Conservation (phyloP, 441 rosid species). For the Sinapis alba region DNA sequence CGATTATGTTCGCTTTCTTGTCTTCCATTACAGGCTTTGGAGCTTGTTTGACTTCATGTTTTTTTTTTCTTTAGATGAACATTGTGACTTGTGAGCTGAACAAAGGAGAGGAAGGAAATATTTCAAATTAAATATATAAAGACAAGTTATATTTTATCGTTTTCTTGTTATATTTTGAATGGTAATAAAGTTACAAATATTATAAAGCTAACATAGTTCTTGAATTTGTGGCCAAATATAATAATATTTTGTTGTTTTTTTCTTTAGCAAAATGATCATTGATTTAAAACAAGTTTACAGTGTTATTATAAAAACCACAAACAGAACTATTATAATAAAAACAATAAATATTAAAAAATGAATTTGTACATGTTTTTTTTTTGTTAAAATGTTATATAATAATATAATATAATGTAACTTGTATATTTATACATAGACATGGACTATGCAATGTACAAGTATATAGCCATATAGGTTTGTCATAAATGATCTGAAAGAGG, state of each 20-base stretch:
- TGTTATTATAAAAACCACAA: not conserved
- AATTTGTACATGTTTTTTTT: not conserved
- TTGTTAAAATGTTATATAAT: not conserved
- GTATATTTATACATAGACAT: not conserved
- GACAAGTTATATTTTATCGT: not conserved
- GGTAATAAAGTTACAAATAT: too few relatives aligned
- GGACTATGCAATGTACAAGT: not conserved
- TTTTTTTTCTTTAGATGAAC: conserved; percentile 11
- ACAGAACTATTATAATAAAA: not conserved
- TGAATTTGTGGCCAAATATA: not conserved
- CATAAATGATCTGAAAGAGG: not conserved
- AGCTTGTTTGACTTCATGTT: conserved; percentile 31
- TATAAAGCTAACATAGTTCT: not conserved
- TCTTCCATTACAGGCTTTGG: conserved; percentile 64
- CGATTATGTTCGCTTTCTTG: conserved; percentile 58
- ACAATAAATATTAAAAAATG: not conserved
- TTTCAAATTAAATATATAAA: not conserved
- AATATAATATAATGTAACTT: not conserved
- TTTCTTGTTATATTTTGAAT: not conserved
- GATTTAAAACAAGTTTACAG: not conserved
- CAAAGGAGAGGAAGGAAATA: not conserved
- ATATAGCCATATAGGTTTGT: conserved; percentile 5
- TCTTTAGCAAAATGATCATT: not conserved
- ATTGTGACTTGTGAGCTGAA: not conserved
- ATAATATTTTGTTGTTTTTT: not conserved